Percentiles rank a stretch among this genome's conserved stretches.
Conservation (phyloP, 768 basidiomycete species). For the Rhodotorula paludigena region DNA sequence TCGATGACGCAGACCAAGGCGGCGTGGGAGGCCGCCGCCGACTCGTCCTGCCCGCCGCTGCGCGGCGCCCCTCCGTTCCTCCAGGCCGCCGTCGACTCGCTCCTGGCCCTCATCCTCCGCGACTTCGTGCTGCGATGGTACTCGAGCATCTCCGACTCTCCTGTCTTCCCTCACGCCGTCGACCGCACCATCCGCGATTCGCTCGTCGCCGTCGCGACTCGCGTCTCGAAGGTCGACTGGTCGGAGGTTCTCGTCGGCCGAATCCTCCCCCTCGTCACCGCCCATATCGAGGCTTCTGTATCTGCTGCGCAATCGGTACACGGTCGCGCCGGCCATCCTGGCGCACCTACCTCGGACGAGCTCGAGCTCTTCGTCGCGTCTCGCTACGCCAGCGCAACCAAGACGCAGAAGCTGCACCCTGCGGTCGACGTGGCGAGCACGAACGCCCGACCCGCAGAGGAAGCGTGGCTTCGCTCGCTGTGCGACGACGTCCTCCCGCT, state of each 20-base stretch:
- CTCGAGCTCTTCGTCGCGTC: slow-evolving; percentile 79
- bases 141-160: slow-evolving; percentile 72
- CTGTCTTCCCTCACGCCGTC: slow-evolving; percentile 80
- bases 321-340: not conserved
- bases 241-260: slow-evolving; percentile 31
- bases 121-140: slow-evolving; percentile 93
- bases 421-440: slow-evolving; percentile 84
- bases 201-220: slow-evolving; percentile 57
- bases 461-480: slow-evolving; percentile 69
- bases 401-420: slow-evolving; percentile 63
- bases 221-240: slow-evolving; percentile 53
- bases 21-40: slow-evolving; percentile 21
- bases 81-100: slow-evolving; percentile 17
- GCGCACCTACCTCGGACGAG: slow-evolving; percentile 76
- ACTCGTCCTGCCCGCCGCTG: not conserved
- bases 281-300: slow-evolving; percentile 22
- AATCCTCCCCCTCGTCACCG: slow-evolving; percentile 28
- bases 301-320: slow-evolving; percentile 27
- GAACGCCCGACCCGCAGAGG: slow-evolving; percentile 83
- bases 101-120: slow-evolving; percentile 59
- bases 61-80: slow-evolving; percentile 24
- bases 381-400: slow-evolving; percentile 57
- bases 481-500: slow-evolving; percentile 67
- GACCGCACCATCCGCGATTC: slow-evolving; percentile 67
- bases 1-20: slow-evolving; percentile 31